Base-by-base conservation (phyloP, 148 eudicot species). In the Fallopia convolvulus region DNA sequence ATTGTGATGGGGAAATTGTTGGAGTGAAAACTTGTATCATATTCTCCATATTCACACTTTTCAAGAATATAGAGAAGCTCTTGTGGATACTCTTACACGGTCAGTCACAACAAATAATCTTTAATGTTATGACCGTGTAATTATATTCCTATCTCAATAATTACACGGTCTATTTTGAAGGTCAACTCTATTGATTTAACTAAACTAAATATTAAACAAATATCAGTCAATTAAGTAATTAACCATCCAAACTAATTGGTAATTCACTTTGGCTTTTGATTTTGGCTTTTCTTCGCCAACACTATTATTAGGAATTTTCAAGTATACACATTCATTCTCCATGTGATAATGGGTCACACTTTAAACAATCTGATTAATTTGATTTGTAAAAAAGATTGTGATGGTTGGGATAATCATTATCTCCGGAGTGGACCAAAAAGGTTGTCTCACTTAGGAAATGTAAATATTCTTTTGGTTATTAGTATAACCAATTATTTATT, bases 301-400 rank as follows among this genome's bases (percentile, higher is more conserved):
- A 8, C 15, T 10, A 11, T 36, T 36, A 42, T 52, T 13, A 52
- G 58, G 58, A 52, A 52, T 17, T 52, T 52, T 6, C 18, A 4
- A 52, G 58, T 52, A 15, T 52, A 55, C 61, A 55, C 61, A 55
- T 55, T 55, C 61, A 55, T 55, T n/a, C 61, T 55, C 61, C 61
- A 55, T 20, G 26, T 55, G 26, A 55, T 53, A 55, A 26, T 55
- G 61, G 61, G 26, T 55, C 21, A 44, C 61, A 55, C 61, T 55
- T 55, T n/a, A n/a, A 55, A 55, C 26, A 55, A 55, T 55, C 61
- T 55, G 47, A 44, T 44, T 44, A 44, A 9, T 44, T 41, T 41
- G 30, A 26, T 41, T 8, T 44, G 47, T 9, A 44, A 44, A 6
- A 44, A 44, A 44, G 47, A 44, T 44, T 44, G 47, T 6, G 47